Evolutionary conservation across 257 asterid species (phyloP), one percentile per base, ranked within the genome.

Genomic region (Gynochthodes officinalis): DNA sequence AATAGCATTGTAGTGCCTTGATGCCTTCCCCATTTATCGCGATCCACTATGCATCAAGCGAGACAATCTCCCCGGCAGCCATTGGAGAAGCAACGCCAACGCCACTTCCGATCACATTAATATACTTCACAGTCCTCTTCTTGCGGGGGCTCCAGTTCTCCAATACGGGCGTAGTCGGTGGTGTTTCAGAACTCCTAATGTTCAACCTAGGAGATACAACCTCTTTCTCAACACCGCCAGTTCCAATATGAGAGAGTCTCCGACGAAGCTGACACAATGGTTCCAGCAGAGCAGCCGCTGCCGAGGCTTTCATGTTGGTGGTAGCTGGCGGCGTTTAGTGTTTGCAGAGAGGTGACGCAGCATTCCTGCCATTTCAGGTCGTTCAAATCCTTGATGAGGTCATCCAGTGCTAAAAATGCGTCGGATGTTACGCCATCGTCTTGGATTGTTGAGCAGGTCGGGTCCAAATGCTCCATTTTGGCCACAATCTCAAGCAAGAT

Each of bases 301-400:
- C 9, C 28, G n/a, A 15, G 6, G 15, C 16, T 35, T n/a, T 53
- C 32, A 37, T 32, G 69, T 27, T 48, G 65, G 69, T 46, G 75
- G 66, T 37, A 55, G 74, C 52, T 68, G 15, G 55, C 79, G 57
- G 71, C 73, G 77, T 86, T 79, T 37, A 64, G 76, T 62, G 78
- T 83, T 75, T 75, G 77, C 61, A 91, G 76, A 62, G 96, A 89
- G 74, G 91, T 85, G 76, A 82, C 77, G 74, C 88, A 86, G 76
- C 96, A 89, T 77, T 89, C 96, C 0, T 85, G 76, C 97, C 97
- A 89, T 46, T 83, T 71, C 72, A 88, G 88, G 64, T 19, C 68
- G 50, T 82, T 83, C 67, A 91, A 84, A 76, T 86, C 89, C 55
- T 66, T 63, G 69, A 76, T 75, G 69, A 82, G 90, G 57, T 82